Conservation (phyloP, 2,329 filamentous ascomycete genomes). For the Pseudocercospora fuligena region DNA sequence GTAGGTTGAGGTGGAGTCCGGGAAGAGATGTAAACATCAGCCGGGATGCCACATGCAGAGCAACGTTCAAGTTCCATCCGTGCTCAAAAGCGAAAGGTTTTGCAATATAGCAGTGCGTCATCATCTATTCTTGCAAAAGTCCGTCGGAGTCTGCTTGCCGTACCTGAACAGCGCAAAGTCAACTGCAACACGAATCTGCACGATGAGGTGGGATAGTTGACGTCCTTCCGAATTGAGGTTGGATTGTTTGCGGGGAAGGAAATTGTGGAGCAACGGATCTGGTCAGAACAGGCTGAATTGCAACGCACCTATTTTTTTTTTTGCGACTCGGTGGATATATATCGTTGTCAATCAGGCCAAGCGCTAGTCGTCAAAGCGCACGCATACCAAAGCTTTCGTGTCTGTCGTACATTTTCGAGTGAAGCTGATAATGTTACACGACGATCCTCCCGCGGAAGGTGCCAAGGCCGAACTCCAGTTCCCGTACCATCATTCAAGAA, state of each 20-base stretch:
- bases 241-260: conserved; percentile 8
- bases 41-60: not conserved
- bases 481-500: not conserved
- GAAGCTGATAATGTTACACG: not conserved
- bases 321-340: conserved; percentile 3
- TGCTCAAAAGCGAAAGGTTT: not conserved
- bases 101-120: not conserved
- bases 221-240: conserved; percentile 5
- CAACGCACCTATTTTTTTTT: conserved; percentile 4
- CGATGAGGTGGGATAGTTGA: conserved; percentile 8
- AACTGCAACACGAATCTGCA: conserved; percentile 3
- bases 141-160: not conserved
- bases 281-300: conserved; percentile 4
- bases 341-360: not conserved
- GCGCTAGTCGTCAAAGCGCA: not conserved
- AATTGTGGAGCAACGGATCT: not conserved
- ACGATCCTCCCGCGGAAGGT: not conserved
- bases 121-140: not conserved
- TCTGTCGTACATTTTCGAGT: conserved; percentile 4
- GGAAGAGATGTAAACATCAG: not conserved
- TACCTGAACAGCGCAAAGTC: not conserved
- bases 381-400: not conserved
- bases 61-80: not conserved
- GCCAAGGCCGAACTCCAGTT: not conserved
- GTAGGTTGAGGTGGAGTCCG: not conserved